phyloP scores from a whole-genome alignment of 2,329 filamentous ascomycete species.

The Leptographium wingfieldii region DNA sequence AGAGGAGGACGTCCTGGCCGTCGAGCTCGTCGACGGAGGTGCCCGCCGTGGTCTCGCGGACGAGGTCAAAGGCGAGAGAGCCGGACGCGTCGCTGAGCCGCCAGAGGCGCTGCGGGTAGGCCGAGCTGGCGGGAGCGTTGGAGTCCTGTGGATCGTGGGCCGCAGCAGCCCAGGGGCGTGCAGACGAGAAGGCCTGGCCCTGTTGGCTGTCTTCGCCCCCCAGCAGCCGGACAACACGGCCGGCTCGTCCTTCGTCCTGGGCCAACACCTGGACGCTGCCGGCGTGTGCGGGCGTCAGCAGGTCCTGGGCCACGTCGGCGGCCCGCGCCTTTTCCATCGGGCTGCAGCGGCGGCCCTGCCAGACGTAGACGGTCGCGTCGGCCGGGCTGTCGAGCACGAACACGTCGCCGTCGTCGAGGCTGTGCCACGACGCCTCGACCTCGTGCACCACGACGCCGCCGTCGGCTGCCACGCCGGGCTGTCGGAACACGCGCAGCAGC shows the following conservation, averaged over 20 bases:
- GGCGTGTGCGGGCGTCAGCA: constrained; percentile 48
- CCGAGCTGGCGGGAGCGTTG: constrained; percentile 11
- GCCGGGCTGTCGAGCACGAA: constrained; percentile 49
- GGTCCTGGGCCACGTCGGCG: constrained; percentile 51
- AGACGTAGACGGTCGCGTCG: constrained; percentile 54
- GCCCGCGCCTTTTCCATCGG: constrained; percentile 60
- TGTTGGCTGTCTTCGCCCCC: constrained; percentile 28
- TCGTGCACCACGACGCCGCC: constrained; percentile 48
- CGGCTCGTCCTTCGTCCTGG: constrained; percentile 43
- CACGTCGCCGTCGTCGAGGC: constrained; percentile 52
- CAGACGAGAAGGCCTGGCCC: constrained; percentile 20
- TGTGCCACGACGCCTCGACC: constrained; percentile 47
- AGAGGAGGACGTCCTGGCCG: constrained; percentile 48
- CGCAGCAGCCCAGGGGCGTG: constrained; percentile 14
- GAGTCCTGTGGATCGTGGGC: too few species aligned
- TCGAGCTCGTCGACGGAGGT: constrained; percentile 39
- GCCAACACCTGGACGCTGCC: constrained; percentile 52
- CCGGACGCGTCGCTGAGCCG: constrained; percentile 51
- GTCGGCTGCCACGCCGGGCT: constrained; percentile 32
- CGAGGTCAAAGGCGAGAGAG: constrained; percentile 40
- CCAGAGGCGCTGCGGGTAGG: constrained; percentile 31
- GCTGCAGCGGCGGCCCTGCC: constrained; percentile 52
- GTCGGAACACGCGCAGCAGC: constrained; percentile 51
- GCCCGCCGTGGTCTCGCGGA: constrained; percentile 36
- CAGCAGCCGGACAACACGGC: constrained; percentile 42